These are phyloP conservation scores for Mycena rebaudengoi DNA, from an alignment of 768 basidiomycete species.

Conservation along the genomic window DNA sequence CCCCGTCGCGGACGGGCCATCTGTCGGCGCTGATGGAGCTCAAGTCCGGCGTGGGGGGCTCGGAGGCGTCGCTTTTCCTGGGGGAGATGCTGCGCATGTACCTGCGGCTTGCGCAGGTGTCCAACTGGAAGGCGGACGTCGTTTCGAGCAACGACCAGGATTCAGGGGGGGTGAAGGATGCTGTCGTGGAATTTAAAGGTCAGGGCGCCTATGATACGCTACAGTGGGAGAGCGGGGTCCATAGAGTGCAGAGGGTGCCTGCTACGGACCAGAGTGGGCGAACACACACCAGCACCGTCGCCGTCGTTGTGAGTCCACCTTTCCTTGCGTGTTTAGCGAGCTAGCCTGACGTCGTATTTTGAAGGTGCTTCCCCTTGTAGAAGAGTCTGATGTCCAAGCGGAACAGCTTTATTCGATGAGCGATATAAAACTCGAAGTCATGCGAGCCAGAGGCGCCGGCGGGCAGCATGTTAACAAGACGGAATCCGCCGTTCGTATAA, in stretches of 20 bases:
- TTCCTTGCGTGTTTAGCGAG: background rate
- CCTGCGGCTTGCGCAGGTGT: conserved; percentile 63
- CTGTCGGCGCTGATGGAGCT: conserved; percentile 88
- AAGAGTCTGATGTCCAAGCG: conserved; percentile 65
- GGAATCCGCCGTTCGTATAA: conserved; percentile 95
- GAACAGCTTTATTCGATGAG: conserved; percentile 83
- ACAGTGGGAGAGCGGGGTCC: conserved; percentile 94
- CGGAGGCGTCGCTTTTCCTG: conserved; percentile 86
- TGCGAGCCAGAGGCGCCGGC: conserved; percentile 96
- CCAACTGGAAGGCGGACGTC: conserved; percentile 67
- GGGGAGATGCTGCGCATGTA: conserved; percentile 87
- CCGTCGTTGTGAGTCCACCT: conserved; percentile 82
- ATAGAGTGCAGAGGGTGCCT: conserved; percentile 94
- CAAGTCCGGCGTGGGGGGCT: conserved; percentile 93
- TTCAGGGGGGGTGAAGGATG: conserved; percentile 78
- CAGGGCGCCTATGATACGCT: conserved; percentile 80
- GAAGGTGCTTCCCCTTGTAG: conserved; percentile 84
- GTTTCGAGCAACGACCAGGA: conserved; percentile 67
- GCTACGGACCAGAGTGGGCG: conserved; percentile 89
- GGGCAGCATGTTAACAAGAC: conserved; percentile 99
- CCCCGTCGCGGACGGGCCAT: conserved; percentile 68
- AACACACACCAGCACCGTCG: conserved; percentile 91
- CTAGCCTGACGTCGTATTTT: background rate
- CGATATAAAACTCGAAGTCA: conserved; percentile 91
- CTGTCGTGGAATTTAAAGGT: conserved; percentile 81